Evolutionary conservation across 805 yeast species (phyloP).

Genomic region (Zygotorulaspora florentina): DNA sequence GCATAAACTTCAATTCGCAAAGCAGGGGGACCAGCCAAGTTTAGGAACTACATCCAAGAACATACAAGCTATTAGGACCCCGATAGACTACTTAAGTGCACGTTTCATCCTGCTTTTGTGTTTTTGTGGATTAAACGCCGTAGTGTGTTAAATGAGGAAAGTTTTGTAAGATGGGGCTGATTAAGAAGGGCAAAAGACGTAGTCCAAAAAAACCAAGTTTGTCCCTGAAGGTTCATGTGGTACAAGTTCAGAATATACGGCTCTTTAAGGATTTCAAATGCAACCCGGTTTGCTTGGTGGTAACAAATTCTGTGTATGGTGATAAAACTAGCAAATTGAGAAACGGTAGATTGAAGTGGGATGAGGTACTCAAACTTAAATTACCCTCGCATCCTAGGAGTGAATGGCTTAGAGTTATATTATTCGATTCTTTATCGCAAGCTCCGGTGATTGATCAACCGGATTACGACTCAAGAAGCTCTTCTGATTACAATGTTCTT

Average conservation of each 20-base stretch:
- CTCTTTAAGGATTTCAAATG: conserved; percentile 26
- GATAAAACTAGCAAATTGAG: conserved; percentile 23
- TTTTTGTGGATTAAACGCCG: background rate
- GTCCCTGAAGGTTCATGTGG: conserved; percentile 20
- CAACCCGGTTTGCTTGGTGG: conserved; percentile 30
- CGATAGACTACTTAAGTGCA: no score
- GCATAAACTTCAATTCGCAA: no score
- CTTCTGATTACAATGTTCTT: conserved; percentile 3
- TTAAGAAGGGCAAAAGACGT: conserved; percentile 16
- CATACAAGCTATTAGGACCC: no score
- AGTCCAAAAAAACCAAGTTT: conserved; percentile 13
- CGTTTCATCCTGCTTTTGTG: background rate
- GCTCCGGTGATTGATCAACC: conserved; percentile 6
- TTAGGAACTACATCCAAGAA: no score
- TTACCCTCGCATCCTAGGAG: conserved; percentile 27
- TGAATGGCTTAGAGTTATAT: conserved; percentile 27
- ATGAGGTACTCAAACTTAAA: conserved; percentile 26
- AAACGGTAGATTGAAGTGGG: conserved; percentile 25
- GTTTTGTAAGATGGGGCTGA: conserved; percentile 15
- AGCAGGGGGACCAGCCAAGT: background rate
- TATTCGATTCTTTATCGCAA: conserved; percentile 28
- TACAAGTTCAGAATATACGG: conserved; percentile 25
- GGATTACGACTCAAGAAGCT: background rate
- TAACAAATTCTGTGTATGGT: conserved; percentile 25
- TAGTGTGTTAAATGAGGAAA: background rate